Evolutionary conservation across 805 yeast species (phyloP).

Genomic region (Blastobotrys parvus): DNA sequence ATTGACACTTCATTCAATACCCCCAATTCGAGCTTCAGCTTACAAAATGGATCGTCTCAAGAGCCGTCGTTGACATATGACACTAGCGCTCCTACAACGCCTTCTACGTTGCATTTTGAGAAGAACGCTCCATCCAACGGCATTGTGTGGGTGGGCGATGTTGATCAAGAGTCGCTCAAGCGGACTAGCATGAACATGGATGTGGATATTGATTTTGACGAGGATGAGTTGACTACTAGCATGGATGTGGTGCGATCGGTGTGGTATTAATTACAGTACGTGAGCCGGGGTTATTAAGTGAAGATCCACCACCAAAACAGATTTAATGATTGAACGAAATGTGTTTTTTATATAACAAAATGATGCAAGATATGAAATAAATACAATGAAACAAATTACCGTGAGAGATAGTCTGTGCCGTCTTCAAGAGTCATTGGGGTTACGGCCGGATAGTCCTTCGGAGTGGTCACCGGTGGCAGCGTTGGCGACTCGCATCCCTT

Average conservation of each 20-base stretch:
- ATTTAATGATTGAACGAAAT: background rate
- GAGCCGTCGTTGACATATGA: background rate
- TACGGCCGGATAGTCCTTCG: constrained; percentile 13
- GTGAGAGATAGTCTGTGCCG: background rate
- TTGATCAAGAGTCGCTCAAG: background rate
- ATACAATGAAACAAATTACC: no score
- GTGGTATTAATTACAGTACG: no score
- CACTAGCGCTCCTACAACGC: background rate
- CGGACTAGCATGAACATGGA: background rate
- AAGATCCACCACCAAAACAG: background rate
- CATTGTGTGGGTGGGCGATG: constrained; percentile 4
- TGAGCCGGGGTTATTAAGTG: background rate
- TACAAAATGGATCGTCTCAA: background rate
- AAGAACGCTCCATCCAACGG: background rate
- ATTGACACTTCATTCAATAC: background rate
- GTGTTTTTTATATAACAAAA: background rate
- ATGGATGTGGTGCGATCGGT: background rate
- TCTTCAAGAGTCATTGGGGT: constrained; percentile 14
- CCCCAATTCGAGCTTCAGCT: background rate
- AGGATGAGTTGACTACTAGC: background rate
- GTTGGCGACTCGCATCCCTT: constrained; percentile 10
- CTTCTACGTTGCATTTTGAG: background rate
- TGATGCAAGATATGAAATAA: background rate
- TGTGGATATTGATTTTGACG: background rate
- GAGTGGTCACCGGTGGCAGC: constrained; percentile 15